Percentiles rank a stretch among this genome's conserved stretches.
Conservation (phyloP, 2,329 filamentous ascomycete species). For the Helotiales sp. region DNA sequence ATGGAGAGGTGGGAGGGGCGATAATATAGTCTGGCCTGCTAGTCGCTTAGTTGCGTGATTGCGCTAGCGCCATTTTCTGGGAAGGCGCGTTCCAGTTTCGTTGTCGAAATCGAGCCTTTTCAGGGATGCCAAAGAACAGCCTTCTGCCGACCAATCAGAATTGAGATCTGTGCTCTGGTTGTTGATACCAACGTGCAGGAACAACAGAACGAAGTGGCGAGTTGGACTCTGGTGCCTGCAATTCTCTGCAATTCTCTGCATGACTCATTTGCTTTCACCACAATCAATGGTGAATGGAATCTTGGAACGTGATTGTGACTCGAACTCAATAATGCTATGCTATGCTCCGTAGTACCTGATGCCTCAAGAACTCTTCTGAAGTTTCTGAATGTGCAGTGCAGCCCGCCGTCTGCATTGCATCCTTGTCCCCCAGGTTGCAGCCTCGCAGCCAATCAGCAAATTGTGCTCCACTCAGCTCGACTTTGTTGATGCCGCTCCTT, state of each 20-base stretch:
- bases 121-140: constrained; percentile 1
- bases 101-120: constrained; percentile 4
- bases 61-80: constrained; percentile 16
- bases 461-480: neutral
- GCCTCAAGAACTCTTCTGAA: constrained; percentile 1
- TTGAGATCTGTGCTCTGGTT: neutral
- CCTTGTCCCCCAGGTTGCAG: neutral
- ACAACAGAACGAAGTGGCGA: neutral
- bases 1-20: constrained; percentile 31
- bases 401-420: no score
- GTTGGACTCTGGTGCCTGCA: neutral
- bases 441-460: constrained; percentile 14
- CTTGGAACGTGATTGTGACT: neutral
- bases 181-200: constrained; percentile 1
- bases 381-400: neutral
- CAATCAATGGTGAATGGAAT: neutral
- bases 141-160: constrained; percentile 22
- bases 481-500: constrained; percentile 20
- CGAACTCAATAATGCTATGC: no score
- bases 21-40: constrained; percentile 33
- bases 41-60: constrained; percentile 29
- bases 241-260: neutral
- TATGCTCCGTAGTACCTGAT: no score
- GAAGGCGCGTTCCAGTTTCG: neutral
- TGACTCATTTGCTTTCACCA: neutral